Evolutionary conservation across 371 early-diverging fungal species (phyloP), one percentile per base, ranked within the genome.

Genomic region (Nematocida homosporus): DNA sequence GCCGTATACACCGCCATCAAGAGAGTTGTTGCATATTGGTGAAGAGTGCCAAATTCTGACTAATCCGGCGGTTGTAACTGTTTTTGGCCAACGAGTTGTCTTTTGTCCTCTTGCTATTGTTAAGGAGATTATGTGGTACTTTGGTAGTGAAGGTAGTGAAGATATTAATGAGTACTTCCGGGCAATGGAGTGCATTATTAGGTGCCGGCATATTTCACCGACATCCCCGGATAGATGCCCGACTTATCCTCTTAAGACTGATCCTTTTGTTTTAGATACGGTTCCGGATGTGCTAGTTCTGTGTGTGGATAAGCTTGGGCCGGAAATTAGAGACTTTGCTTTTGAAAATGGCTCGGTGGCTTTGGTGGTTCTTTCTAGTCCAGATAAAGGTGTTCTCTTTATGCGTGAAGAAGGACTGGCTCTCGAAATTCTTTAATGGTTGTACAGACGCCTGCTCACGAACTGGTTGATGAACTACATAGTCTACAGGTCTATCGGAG

Each of bases 161-260:
- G 30, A 10, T 27, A 27, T 18, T 18, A 53, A 44, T n/a, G 34
- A 61, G n/a, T 72, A 72, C 42, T 51, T 50, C 13, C 38, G 42
- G 52, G 75, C 61, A n/a, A 23, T 61, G 20, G 10, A 29, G n/a
- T 29, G 52, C 13, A 42, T 61, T n/a, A 16, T 72, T 27, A 57
- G 34, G 38, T 35, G 34, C 44, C 56, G 35, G 61, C 75, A 72
- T 20, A 51, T 59, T 2, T 59, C 75, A 8, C 75, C 75, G 20
- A 16, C 23, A 8, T 38, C 75, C 6, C 75, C 75, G 6, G 51
- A 51, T 42, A n/a, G 53, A 13, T 48, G 44, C 10, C 75, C 75
- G 8, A 29, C 63, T 3, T 23, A 44, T n/a, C 75, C 75, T 1
- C 1, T 1, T 0, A 50, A 60, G 1, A 35, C 2, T 38, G 75